Evolutionary conservation across 1,284 basidiomycete genomes (phyloP).

Genomic region (Microbotryum scabiosae): DNA sequence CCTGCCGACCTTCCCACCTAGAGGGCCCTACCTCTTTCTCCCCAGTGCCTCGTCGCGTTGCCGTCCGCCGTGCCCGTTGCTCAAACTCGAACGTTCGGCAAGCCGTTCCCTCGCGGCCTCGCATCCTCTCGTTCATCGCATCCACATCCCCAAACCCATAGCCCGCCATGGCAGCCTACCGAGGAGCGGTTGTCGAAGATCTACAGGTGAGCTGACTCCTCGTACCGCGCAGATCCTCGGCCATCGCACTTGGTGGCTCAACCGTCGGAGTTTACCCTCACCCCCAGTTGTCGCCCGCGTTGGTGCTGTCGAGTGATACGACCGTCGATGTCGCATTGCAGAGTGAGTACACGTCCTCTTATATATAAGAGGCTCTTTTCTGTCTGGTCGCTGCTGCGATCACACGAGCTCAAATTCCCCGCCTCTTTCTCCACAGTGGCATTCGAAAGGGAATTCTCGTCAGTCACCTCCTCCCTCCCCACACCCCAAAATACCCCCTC

Average conservation of each 20-base stretch:
- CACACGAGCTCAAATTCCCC: no score
- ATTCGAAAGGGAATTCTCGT: slow-evolving; percentile 22
- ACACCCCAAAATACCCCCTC: background rate
- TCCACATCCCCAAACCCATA: background rate
- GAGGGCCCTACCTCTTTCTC: no score
- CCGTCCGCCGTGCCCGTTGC: no score
- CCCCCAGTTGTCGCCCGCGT: slow-evolving; percentile 14
- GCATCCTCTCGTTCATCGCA: background rate
- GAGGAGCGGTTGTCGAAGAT: slow-evolving; percentile 22
- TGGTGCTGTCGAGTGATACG: slow-evolving; percentile 9
- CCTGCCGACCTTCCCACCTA: no score
- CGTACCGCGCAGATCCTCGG: no score
- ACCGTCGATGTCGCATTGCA: slow-evolving; percentile 9
- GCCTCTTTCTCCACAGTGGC: slow-evolving; percentile 8
- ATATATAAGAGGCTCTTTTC: no score
- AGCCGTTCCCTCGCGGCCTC: background rate
- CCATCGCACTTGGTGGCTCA: no score
- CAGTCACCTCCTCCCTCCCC: background rate
- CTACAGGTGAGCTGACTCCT: slow-evolving; percentile 6
- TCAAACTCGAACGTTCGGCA: background rate
- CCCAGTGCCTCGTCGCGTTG: no score
- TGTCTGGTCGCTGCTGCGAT: no score
- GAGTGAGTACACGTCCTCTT: slow-evolving; percentile 5
- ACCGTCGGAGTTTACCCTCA: no score
- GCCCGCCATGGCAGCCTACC: slow-evolving; percentile 13